phyloP scores from a whole-genome alignment of 1,284 basidiomycete genomes.

The Porodaedalea pini region DNA sequence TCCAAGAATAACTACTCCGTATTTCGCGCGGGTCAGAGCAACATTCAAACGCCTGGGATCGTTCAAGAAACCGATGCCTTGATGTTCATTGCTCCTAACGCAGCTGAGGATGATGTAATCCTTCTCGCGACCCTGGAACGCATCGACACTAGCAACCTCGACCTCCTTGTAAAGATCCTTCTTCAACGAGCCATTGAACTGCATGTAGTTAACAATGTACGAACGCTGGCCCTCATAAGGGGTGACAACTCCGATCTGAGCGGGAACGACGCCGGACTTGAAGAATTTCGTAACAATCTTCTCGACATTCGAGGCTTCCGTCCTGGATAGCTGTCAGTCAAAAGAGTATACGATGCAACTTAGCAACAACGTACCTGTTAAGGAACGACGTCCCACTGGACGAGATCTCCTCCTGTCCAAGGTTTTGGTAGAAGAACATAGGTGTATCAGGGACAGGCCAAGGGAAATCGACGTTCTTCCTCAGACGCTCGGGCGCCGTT shows the following conservation, averaged over 20 bases:
- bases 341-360: slow-evolving; percentile 18
- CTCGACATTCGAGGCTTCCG: slow-evolving; percentile 98
- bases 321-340: slow-evolving; percentile 47
- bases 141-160: slow-evolving; percentile 98
- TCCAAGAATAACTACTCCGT: slow-evolving; percentile 95
- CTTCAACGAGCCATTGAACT: slow-evolving; percentile 96
- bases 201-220: slow-evolving; percentile 99
- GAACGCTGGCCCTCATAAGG: slow-evolving; percentile 99
- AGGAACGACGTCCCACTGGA: slow-evolving; percentile 98
- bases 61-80: slow-evolving; percentile 98
- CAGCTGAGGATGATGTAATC: slow-evolving; percentile 99
- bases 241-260: slow-evolving; percentile 97
- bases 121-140: slow-evolving; percentile 99
- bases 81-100: slow-evolving; percentile 99
- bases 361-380: slow-evolving; percentile 60
- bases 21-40: slow-evolving; percentile 95
- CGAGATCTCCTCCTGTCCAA: slow-evolving; percentile 98
- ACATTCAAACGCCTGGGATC: slow-evolving; percentile 97
- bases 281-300: slow-evolving; percentile 99
- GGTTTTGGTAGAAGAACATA: slow-evolving; percentile 99
- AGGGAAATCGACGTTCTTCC: slow-evolving; percentile 98
- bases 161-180: slow-evolving; percentile 99
- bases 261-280: slow-evolving; percentile 94
- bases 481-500: slow-evolving; percentile 93
- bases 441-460: slow-evolving; percentile 98